phyloP scores from a whole-genome alignment of 2,329 filamentous ascomycete genomes.

The Ceratocystis smalleyi region DNA sequence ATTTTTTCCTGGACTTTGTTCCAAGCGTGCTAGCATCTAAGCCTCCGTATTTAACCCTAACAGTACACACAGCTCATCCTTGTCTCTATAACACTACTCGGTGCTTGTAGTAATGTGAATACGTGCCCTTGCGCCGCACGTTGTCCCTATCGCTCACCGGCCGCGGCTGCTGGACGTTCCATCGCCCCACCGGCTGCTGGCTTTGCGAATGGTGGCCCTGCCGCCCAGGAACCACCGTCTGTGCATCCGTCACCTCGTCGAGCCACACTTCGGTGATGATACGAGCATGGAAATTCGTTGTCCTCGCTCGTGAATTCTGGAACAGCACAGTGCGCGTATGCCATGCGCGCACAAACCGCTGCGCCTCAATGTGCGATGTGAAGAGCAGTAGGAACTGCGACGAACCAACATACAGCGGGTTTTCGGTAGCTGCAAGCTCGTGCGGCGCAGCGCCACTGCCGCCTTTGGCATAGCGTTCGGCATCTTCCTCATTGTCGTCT shows the following conservation, averaged over 20 bases:
- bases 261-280: constrained; percentile 11
- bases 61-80: too few species aligned
- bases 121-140: not conserved
- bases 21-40: too few species aligned
- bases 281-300: constrained; percentile 10
- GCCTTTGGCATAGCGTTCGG: not conserved
- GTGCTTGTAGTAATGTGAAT: constrained; percentile 7
- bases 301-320: constrained; percentile 11
- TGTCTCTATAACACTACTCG: not conserved
- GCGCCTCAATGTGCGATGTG: constrained; percentile 23
- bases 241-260: constrained; percentile 1
- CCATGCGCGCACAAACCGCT: constrained; percentile 30
- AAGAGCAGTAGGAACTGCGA: constrained; percentile 14
- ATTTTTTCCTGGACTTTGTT: too few species aligned
- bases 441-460: not conserved
- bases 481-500: not conserved
- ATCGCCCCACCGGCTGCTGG: not conserved
- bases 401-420: constrained; percentile 7
- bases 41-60: not conserved
- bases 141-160: not conserved
- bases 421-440: not conserved
- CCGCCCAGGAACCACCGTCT: not conserved
- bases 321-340: constrained; percentile 23
- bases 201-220: not conserved
- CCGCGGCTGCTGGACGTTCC: not conserved